phyloP scores from a whole-genome alignment of 2,329 filamentous ascomycete species.

The Claviceps arundinis region DNA sequence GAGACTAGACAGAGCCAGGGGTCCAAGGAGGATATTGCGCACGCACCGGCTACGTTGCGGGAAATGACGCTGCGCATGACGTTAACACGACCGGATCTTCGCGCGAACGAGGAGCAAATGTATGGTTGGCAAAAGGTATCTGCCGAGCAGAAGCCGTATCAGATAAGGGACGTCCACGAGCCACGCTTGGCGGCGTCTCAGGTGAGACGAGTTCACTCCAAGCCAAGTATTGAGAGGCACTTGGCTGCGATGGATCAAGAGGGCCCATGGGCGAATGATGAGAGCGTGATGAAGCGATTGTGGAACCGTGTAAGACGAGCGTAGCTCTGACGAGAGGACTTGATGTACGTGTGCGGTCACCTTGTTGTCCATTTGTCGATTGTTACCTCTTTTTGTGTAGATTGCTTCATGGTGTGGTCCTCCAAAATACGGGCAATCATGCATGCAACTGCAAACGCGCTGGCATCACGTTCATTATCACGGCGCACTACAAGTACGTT shows the following conservation, averaged over 20 bases:
- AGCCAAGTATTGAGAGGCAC: conserved; percentile 41
- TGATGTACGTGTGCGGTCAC: too few species aligned
- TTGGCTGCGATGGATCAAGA: conserved; percentile 40
- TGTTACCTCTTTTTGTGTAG: too few species aligned
- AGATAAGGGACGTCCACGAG: conserved; percentile 17
- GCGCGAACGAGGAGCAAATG: conserved; percentile 57
- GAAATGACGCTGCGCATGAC: conserved; percentile 98
- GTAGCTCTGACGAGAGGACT: conserved; percentile 7
- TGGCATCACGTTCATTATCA: too few species aligned
- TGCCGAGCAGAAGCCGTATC: conserved; percentile 34
- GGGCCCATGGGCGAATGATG: conserved; percentile 25
- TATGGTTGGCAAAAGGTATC: conserved; percentile 49
- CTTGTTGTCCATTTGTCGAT: too few species aligned
- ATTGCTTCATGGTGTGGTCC: too few species aligned
- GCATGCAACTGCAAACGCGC: too few species aligned
- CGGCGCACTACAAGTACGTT: too few species aligned
- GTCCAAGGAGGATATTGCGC: conserved; percentile 30
- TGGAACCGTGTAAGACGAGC: conserved; percentile 48
- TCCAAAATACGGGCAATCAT: too few species aligned
- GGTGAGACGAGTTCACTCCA: conserved; percentile 24
- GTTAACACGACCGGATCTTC: conserved; percentile 75
- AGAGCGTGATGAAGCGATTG: conserved; percentile 45
- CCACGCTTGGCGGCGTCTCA: conserved; percentile 16
- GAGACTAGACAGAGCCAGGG: conserved; percentile 8
- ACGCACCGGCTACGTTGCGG: conserved; percentile 44